Base-by-base conservation (phyloP, 139 green algal genomes). In the Chlamydomonas sphaeroides region DNA sequence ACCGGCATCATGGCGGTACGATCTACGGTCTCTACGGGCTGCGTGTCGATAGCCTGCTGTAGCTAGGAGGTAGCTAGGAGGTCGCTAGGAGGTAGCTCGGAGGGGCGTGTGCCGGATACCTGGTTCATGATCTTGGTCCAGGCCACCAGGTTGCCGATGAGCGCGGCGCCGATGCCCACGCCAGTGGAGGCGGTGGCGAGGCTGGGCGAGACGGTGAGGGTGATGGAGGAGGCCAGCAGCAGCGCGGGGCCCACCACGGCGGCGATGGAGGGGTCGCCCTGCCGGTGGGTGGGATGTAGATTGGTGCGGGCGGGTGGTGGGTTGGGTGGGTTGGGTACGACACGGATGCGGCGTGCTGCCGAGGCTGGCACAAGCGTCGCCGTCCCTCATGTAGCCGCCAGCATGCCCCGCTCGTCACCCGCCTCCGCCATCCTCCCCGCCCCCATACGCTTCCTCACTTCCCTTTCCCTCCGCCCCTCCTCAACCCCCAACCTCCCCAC, bases 191-290 rank as follows among this genome's bases (percentile, higher is more conserved):
- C 74, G 59, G 59, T 80, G 59, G 74, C 41, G 15, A 80, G 74
- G 23, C 59, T 71, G 39, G 38, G 39, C n/a, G 74, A 70, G 35
- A 80, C 74, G 41, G 74, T 80, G 59, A 80, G 23, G 18, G 38
- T 3, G 74, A 80, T 70, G 74, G 74, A 59, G 41, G 74, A 80
- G 59, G 74, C 30, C 41, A 80, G 57, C 59, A 80, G 74, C n/a
- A 80, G 59, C 25, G 74, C 21, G 15, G 74, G 74, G 3, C 39
- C 74, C 39, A 80, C 74, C 39, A 80, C 74, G 21, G 18, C 59
- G 2, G 74, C 74, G 5, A 80, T 25, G 74, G 59, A n/a, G 38
- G 74, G 74, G 74, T 80, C 74, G n/a, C 59, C 59, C 74, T 80
- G 69, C 0, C 11, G n/a, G 59, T 39, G 26, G 30, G 57, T 35